These are phyloP conservation scores for Jackrogersella multiformis DNA, from an alignment of 495 filamentous ascomycete species.

Conservation along the genomic window DNA sequence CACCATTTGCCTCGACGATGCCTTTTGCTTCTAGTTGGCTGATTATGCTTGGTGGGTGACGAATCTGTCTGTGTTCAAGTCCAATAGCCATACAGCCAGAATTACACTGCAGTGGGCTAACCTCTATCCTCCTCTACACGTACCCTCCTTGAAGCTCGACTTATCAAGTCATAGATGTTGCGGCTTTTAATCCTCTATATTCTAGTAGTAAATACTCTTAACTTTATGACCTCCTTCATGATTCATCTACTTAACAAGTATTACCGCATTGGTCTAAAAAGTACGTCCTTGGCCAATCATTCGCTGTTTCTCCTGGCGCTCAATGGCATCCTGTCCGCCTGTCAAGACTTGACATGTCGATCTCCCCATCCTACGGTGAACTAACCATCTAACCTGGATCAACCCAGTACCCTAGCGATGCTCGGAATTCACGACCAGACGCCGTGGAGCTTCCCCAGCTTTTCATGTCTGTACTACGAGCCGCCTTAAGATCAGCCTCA, in stretches of 20 bases:
- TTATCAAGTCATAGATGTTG: no score
- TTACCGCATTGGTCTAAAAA: conserved; percentile 2
- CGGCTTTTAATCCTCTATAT: no score
- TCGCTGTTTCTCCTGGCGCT: conserved; percentile 12
- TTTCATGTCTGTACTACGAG: conserved; percentile 20
- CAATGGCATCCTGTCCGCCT: background rate
- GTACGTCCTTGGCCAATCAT: conserved; percentile 18
- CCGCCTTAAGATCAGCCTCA: background rate
- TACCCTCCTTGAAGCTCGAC: no score
- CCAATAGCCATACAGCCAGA: no score
- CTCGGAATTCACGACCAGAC: conserved; percentile 1
- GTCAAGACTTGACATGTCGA: conserved; percentile 22
- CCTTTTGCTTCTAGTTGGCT: no score
- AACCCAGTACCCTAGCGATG: conserved; percentile 6
- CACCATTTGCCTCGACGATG: no score
- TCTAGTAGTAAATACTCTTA: background rate
- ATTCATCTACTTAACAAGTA: background rate
- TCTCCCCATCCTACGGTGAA: conserved; percentile 22
- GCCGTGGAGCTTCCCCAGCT: conserved; percentile 7
- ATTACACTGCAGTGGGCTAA: no score
- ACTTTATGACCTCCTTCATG: background rate
- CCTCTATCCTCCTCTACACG: no score
- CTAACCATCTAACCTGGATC: conserved; percentile 8
- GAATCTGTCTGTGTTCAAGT: no score
- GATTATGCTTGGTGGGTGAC: no score